Conservation (phyloP, 2,329 filamentous ascomycete genomes). For the Fusarium gaditjirri region DNA sequence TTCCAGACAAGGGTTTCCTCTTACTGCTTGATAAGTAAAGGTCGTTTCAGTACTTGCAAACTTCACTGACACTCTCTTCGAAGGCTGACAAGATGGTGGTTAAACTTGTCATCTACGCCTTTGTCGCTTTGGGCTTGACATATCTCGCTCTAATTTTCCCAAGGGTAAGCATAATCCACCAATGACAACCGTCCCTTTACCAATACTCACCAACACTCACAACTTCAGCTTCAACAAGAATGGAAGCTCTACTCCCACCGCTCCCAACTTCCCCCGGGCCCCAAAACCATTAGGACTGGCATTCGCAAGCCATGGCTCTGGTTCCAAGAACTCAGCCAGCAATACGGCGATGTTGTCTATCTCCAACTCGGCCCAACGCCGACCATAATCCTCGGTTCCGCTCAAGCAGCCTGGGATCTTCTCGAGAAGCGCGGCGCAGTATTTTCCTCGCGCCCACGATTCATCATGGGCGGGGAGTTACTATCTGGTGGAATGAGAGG, state of each 20-base stretch:
- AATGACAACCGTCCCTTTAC: background rate
- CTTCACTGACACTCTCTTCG: no score
- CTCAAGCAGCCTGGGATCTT: conserved; percentile 56
- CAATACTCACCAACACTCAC: background rate
- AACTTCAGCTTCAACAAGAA: conserved; percentile 49
- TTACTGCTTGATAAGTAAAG: background rate
- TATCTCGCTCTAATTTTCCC: conserved; percentile 37
- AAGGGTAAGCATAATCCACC: conserved; percentile 7
- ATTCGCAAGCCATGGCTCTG: conserved; percentile 55
- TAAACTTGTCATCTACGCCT: conserved; percentile 7
- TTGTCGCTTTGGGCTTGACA: background rate
- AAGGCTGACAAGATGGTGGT: conserved; percentile 2
- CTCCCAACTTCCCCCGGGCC: conserved; percentile 52
- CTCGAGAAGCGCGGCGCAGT: conserved; percentile 56
- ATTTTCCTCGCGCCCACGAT: conserved; percentile 58
- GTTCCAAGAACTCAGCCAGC: conserved; percentile 52
- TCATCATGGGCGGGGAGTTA: conserved; percentile 58
- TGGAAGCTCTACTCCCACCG: conserved; percentile 54
- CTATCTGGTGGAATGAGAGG: conserved; percentile 55
- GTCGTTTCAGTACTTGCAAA: background rate
- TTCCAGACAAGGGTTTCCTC: background rate
- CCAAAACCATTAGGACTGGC: conserved; percentile 51
- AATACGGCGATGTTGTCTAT: conserved; percentile 56
- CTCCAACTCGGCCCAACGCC: conserved; percentile 56
- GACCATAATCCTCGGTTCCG: conserved; percentile 56